Evolutionary conservation across 306 rosid species (phyloP), one percentile per base, ranked within the genome.

Genomic region (Cucurbita moschata): DNA sequence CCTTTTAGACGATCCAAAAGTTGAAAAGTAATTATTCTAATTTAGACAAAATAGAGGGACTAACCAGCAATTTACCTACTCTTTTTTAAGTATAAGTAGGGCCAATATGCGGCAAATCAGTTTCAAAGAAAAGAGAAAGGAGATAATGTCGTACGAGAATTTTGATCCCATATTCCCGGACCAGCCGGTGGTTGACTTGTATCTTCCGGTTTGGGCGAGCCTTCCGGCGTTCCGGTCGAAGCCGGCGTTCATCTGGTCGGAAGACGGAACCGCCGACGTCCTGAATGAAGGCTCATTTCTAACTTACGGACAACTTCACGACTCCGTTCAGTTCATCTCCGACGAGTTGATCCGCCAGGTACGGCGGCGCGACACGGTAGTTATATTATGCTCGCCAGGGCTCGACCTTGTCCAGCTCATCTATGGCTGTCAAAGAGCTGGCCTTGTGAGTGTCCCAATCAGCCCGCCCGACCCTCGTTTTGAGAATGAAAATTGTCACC

Each of bases 151-250:
- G 47, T 85, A 69, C 75, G 92, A 90, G 81, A 93, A 93, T 53
- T 93, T 88, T 40, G 94, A 90, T 40, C 97, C 89, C 0, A 87
- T 77, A 3, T 90, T 86, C 57, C 98, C 96, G 0, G 96, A 92
- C 80, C 98, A 90, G 81, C 90, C 90, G 0, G 93, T 84, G 74
- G 98, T 86, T 58, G 91, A 90, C 65, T 85, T 74, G 68, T 90
- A 93, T 88, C 89, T 93, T 14, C 83, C 85, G 0, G 26, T 86
- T 3, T 90, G 98, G 98, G 87, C 92, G 2, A 88, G 63, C 57
- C 60, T 90, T 44, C 90, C 90, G 0, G 76, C 94, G 55, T 90
- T 90, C 80, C 68, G 51, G 49, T 76, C 89, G 71, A 93, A 88
- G 13, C 89, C 96, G 14, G 94, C 93, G 44, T 92, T 90, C 84